These are phyloP conservation scores for Neoascochyta sp. DNA, from an alignment of 2,329 filamentous ascomycete species.

Conservation along the genomic window DNA sequence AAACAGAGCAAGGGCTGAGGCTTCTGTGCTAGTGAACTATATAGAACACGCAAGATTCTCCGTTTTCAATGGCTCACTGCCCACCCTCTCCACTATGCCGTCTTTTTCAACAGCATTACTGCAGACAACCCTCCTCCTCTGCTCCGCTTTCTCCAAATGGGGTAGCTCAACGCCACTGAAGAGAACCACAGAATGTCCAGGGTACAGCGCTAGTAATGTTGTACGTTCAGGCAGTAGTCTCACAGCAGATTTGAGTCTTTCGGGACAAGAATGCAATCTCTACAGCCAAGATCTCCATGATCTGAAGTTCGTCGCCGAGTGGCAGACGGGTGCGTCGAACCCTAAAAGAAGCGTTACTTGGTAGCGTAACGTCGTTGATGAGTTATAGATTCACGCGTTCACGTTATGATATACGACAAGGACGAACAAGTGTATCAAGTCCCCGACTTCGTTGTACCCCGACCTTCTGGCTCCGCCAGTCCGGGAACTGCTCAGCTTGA, in stretches of 20 bases:
- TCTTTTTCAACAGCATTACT: conserved; percentile 19
- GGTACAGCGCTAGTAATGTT: conserved; percentile 63
- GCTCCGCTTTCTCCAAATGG: conserved; percentile 19
- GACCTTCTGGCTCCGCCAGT: conserved; percentile 44
- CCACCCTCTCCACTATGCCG: conserved; percentile 19
- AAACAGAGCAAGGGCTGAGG: conserved; percentile 27
- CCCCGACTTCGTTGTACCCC: conserved; percentile 65
- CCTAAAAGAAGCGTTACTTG: too few relatives aligned
- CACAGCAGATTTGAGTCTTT: conserved; percentile 66
- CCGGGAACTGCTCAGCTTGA: conserved; percentile 46
- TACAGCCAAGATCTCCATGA: conserved; percentile 56
- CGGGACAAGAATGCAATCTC: conserved; percentile 60
- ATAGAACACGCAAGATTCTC: conserved; percentile 28
- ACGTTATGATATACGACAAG: conserved; percentile 69
- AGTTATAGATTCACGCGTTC: conserved; percentile 57
- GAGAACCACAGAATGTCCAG: conserved; percentile 52
- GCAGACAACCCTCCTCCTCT: conserved; percentile 20
- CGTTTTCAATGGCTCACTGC: conserved; percentile 18
- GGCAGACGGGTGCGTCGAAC: conserved; percentile 54
- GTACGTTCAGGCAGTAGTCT: conserved; percentile 51
- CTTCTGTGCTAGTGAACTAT: conserved; percentile 25
- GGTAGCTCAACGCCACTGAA: conserved; percentile 18
- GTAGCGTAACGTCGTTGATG: too few relatives aligned
- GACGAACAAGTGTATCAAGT: conserved; percentile 69
- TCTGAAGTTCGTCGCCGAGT: conserved; percentile 56